A percentile compares a stretch with the other conserved stretches of the same genome.
Evolutionary conservation across 495 filamentous ascomycete species (phyloP).

Genomic region (Lasiosphaeria hispida): DNA sequence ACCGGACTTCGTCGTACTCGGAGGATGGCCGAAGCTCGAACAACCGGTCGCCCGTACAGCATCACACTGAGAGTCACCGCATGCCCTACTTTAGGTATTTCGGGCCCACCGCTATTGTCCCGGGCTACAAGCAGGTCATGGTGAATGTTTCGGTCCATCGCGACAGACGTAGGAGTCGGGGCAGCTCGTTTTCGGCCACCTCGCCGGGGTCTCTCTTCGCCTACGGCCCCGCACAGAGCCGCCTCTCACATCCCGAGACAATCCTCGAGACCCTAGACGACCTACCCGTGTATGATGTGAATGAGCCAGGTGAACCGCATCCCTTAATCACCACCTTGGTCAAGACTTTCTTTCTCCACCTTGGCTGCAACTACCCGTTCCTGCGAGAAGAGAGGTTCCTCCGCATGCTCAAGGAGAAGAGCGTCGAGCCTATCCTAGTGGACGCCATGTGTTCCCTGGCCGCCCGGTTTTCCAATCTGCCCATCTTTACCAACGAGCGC

Average conservation of each 20-base stretch:
- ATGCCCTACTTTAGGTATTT: slow-evolving; percentile 88
- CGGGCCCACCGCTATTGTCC: slow-evolving; percentile 83
- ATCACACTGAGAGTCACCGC: slow-evolving; percentile 56
- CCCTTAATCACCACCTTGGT: slow-evolving; percentile 70
- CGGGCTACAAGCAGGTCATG: slow-evolving; percentile 91
- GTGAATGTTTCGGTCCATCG: slow-evolving; percentile 62
- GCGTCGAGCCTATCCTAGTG: slow-evolving; percentile 81
- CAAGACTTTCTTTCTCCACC: slow-evolving; percentile 72
- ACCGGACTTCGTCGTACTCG: slow-evolving; percentile 38
- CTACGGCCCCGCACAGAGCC: slow-evolving; percentile 10
- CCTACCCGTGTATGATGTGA: slow-evolving; percentile 75
- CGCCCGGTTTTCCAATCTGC: slow-evolving; percentile 74
- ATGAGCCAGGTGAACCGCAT: slow-evolving; percentile 62
- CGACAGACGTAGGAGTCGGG: slow-evolving; percentile 44
- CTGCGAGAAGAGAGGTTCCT: slow-evolving; percentile 66
- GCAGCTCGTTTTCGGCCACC: slow-evolving; percentile 40
- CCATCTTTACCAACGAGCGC: slow-evolving; percentile 55
- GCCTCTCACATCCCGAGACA: slow-evolving; percentile 38
- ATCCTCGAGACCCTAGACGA: slow-evolving; percentile 58
- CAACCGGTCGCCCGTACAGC: slow-evolving; percentile 41
- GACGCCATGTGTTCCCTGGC: slow-evolving; percentile 79
- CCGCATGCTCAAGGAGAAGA: slow-evolving; percentile 68
- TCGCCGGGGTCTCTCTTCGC: slow-evolving; percentile 35
- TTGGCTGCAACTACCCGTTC: slow-evolving; percentile 83
- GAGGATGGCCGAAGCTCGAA: slow-evolving; percentile 42